Percentiles rank a stretch among this genome's conserved stretches.
Conservation (phyloP, 2,329 filamentous ascomycete species). For the Ambrosiella beaveri region DNA sequence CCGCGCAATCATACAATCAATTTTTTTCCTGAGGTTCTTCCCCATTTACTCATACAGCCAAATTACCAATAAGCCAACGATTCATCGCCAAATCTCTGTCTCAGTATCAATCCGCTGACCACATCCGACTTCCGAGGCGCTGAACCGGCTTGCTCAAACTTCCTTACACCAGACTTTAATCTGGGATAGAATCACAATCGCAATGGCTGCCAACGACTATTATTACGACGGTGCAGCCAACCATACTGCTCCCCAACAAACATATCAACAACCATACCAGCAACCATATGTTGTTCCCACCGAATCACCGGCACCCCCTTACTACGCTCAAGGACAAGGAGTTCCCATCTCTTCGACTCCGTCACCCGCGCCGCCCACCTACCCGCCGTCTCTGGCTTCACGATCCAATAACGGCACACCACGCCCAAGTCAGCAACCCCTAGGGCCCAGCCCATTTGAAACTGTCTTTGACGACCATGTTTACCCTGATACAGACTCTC, state of each 20-base stretch:
- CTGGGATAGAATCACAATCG: background rate
- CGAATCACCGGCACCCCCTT: slow-evolving; percentile 7
- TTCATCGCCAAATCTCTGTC: background rate
- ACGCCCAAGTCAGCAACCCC: slow-evolving; percentile 12
- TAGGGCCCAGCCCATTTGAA: slow-evolving; percentile 38
- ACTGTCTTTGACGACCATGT: slow-evolving; percentile 51
- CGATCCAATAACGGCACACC: slow-evolving; percentile 15
- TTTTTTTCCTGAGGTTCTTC: background rate
- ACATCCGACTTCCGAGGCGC: background rate
- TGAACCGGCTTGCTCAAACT: background rate
- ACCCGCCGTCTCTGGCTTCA: slow-evolving; percentile 15
- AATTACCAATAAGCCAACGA: background rate
- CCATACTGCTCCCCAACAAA: slow-evolving; percentile 6
- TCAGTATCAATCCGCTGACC: no score
- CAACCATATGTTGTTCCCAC: slow-evolving; percentile 3
- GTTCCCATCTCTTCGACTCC: slow-evolving; percentile 3
- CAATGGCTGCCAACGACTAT: slow-evolving; percentile 14
- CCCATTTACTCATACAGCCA: background rate
- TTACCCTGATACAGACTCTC: slow-evolving; percentile 33
- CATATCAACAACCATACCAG: slow-evolving; percentile 9
- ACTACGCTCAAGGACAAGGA: slow-evolving; percentile 11
- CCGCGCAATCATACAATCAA: no score
- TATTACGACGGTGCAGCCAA: slow-evolving; percentile 9
- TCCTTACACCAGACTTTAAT: background rate
- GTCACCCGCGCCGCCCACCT: slow-evolving; percentile 8